Percentiles rank a stretch among this genome's conserved stretches.
phyloP scores from a whole-genome alignment of 2,329 filamentous ascomycete genomes.

The Lachnellula arida region DNA sequence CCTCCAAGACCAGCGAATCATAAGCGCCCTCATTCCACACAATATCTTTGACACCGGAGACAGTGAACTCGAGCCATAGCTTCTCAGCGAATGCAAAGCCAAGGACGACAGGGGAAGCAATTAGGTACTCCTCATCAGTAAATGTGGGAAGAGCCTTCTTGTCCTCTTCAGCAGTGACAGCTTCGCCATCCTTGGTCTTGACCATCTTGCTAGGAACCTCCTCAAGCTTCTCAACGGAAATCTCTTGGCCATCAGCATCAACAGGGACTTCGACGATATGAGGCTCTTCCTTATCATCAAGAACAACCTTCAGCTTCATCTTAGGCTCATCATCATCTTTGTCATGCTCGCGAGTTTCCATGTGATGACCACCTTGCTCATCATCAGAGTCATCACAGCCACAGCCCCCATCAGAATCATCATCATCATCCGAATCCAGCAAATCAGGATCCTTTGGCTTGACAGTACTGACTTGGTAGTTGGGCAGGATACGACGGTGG shows the following conservation, averaged over 20 bases:
- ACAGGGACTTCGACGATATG: conserved; percentile 50
- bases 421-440: conserved; percentile 45
- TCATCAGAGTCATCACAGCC: conserved; percentile 35
- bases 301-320: conserved; percentile 33
- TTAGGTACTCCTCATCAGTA: conserved; percentile 76
- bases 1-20: conserved; percentile 69
- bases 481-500: conserved; percentile 79
- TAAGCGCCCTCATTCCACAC: conserved; percentile 82
- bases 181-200: conserved; percentile 22
- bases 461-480: conserved; percentile 73
- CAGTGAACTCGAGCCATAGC: conserved; percentile 82
- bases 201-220: conserved; percentile 37
- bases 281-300: conserved; percentile 45
- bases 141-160: conserved; percentile 49
- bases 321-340: conserved; percentile 28
- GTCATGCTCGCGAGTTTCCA: conserved; percentile 15
- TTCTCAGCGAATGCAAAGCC: conserved; percentile 88
- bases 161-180: conserved; percentile 20
- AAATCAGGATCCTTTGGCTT: conserved; percentile 66
- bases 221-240: conserved; percentile 54
- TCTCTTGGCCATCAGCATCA: conserved; percentile 50
- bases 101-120: conserved; percentile 77
- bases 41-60: conserved; percentile 75
- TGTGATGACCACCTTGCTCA: conserved; percentile 25
- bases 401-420: conserved; percentile 35